phyloP scores from a whole-genome alignment of 768 basidiomycete genomes.

The Rhodotorula paludigena region DNA sequence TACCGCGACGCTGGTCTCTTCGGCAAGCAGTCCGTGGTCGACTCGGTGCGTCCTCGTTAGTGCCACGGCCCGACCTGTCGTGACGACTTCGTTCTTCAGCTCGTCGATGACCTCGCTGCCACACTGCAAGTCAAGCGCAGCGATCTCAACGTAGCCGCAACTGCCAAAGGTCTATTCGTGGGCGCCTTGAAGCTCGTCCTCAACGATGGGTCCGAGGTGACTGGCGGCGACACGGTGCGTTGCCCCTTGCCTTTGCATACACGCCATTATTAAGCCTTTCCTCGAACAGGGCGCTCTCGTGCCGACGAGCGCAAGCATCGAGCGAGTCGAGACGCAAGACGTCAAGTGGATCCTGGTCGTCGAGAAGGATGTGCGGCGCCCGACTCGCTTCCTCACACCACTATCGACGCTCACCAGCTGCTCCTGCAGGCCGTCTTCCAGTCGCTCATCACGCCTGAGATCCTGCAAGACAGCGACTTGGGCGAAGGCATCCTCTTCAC shows the following conservation, averaged over 20 bases:
- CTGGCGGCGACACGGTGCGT: background rate
- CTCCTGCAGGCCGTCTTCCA: slow-evolving; percentile 80
- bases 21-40: slow-evolving; percentile 68
- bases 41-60: slow-evolving; percentile 55
- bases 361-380: slow-evolving; percentile 78
- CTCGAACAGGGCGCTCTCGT: slow-evolving; percentile 63
- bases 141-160: slow-evolving; percentile 79
- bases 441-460: slow-evolving; percentile 61
- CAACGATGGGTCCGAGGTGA: slow-evolving; percentile 21
- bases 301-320: slow-evolving; percentile 68
- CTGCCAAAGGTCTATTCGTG: slow-evolving; percentile 80
- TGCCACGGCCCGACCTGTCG: background rate
- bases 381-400: background rate
- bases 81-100: slow-evolving; percentile 50
- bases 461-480: slow-evolving; percentile 48
- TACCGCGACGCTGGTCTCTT: slow-evolving; percentile 80
- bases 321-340: slow-evolving; percentile 56
- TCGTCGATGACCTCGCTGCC: slow-evolving; percentile 84
- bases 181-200: slow-evolving; percentile 58
- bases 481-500: slow-evolving; percentile 41
- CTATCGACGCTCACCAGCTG: background rate
- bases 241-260: background rate
- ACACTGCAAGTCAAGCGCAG: slow-evolving; percentile 67
- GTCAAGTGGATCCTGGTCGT: slow-evolving; percentile 76
- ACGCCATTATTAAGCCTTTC: fast-evolving